Conservation (phyloP, 768 basidiomycete genomes). For the Rhizopogon sp. region DNA sequence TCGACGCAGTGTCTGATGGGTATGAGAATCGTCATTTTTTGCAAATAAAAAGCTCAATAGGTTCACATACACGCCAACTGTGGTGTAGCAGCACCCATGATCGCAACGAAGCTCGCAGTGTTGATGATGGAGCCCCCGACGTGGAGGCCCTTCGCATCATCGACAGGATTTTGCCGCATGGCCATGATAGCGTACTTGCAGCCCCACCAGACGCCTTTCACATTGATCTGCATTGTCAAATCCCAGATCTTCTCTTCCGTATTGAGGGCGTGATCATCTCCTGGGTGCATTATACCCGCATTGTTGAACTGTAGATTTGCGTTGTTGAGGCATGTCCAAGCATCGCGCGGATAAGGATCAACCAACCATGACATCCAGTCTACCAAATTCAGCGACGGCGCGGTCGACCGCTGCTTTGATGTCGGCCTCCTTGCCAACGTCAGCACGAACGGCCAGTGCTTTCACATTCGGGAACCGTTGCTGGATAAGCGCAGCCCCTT, state of each 20-base stretch:
- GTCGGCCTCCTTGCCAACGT: constrained; percentile 87
- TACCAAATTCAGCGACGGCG: constrained; percentile 83
- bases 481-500: constrained; percentile 56
- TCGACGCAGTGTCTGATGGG: constrained; percentile 83
- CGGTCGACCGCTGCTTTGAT: constrained; percentile 76
- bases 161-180: constrained; percentile 89
- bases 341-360: background rate
- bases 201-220: constrained; percentile 99
- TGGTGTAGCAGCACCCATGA: constrained; percentile 95
- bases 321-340: constrained; percentile 1
- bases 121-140: constrained; percentile 93
- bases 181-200: constrained; percentile 97
- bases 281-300: constrained; percentile 96
- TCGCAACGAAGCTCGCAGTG: constrained; percentile 94
- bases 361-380: constrained; percentile 90
- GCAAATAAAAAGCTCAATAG: background rate
- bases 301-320: constrained; percentile 75
- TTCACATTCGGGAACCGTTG: constrained; percentile 66
- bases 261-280: constrained; percentile 91
- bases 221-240: constrained; percentile 87
- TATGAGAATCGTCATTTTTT: constrained; percentile 3
- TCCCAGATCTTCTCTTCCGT: constrained; percentile 98
- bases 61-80: constrained; percentile 88
- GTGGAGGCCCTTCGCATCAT: constrained; percentile 74
- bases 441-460: constrained; percentile 66